Evolutionary conservation across 768 basidiomycete species (phyloP).

Genomic region (Macrolepiota dolichaula): DNA sequence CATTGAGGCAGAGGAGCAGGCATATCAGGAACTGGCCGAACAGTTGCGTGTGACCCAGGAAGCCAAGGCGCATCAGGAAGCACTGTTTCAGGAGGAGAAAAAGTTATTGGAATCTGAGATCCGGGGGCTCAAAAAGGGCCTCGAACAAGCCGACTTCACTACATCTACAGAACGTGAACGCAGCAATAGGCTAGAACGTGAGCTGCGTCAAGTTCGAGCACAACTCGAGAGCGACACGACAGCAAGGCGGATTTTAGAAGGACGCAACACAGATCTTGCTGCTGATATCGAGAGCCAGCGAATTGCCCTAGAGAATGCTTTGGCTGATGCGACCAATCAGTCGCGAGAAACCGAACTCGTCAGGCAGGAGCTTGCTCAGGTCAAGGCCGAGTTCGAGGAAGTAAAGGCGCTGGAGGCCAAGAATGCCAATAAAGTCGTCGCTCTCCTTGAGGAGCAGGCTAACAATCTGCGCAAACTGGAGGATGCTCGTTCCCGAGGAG

Average conservation of each 20-base stretch:
- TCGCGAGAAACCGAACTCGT: conserved; percentile 54
- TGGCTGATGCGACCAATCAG: conserved; percentile 69
- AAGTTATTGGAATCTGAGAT: conserved; percentile 53
- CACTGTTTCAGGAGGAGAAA: conserved; percentile 56
- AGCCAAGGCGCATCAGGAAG: conserved; percentile 54
- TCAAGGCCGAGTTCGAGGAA: conserved; percentile 60
- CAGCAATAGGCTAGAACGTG: conserved; percentile 57
- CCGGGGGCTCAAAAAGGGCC: conserved; percentile 42
- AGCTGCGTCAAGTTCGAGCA: conserved; percentile 57
- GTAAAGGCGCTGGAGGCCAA: conserved; percentile 64
- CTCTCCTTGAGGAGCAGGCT: conserved; percentile 75
- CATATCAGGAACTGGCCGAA: conserved; percentile 67
- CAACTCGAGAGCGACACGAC: conserved; percentile 62
- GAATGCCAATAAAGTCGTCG: conserved; percentile 59
- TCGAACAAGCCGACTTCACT: conserved; percentile 37
- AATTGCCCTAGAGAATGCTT: conserved; percentile 49
- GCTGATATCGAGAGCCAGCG: conserved; percentile 55
- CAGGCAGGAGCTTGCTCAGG: conserved; percentile 61
- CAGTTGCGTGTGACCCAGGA: conserved; percentile 62
- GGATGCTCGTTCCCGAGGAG: conserved; percentile 69
- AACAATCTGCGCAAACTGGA: conserved; percentile 66
- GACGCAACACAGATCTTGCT: conserved; percentile 55
- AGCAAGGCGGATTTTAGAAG: conserved; percentile 62
- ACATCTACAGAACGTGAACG: conserved; percentile 44
- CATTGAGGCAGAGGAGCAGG: conserved; percentile 71